A percentile compares a stretch with the other conserved stretches of the same genome.
phyloP scores from a whole-genome alignment of 192 early-diverging fungal species.

The Kappamyces sp. region DNA sequence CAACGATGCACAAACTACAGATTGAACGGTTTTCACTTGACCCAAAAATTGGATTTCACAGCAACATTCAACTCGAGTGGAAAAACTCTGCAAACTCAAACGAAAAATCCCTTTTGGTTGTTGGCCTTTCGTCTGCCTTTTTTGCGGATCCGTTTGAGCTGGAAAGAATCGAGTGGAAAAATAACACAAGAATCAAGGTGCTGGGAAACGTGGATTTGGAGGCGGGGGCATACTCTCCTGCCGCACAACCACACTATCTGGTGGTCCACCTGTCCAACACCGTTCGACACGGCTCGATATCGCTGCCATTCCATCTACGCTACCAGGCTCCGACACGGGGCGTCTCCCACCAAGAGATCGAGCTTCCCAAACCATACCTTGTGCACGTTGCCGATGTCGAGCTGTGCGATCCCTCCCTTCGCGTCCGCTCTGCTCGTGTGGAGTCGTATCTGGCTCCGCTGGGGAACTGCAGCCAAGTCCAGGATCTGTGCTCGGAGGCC shows the following conservation, averaged over 20 bases:
- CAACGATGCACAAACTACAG: neutral
- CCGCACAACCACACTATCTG: neutral
- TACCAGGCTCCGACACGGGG: neutral
- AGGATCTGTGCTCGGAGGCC: no score
- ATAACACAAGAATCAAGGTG: neutral
- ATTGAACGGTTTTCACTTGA: neutral
- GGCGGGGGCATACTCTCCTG: neutral
- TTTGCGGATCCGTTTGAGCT: constrained; percentile 15
- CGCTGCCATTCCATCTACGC: constrained; percentile 8
- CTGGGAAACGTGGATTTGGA: constrained; percentile 8
- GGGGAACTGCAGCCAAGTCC: no score
- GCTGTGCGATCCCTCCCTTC: no score
- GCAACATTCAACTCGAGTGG: neutral
- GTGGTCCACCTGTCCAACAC: neutral
- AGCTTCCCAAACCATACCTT: no score
- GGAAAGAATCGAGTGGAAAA: neutral
- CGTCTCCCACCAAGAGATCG: no score
- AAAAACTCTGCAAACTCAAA: neutral
- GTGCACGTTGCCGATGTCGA: no score
- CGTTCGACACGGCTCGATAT: neutral
- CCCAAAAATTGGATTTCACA: neutral
- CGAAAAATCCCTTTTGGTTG: neutral
- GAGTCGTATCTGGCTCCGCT: no score
- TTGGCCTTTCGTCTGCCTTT: neutral
- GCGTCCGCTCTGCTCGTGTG: no score